Evolutionary conservation across 495 filamentous ascomycete genomes (phyloP).

Genomic region (Hyaloscypha bicolor): DNA sequence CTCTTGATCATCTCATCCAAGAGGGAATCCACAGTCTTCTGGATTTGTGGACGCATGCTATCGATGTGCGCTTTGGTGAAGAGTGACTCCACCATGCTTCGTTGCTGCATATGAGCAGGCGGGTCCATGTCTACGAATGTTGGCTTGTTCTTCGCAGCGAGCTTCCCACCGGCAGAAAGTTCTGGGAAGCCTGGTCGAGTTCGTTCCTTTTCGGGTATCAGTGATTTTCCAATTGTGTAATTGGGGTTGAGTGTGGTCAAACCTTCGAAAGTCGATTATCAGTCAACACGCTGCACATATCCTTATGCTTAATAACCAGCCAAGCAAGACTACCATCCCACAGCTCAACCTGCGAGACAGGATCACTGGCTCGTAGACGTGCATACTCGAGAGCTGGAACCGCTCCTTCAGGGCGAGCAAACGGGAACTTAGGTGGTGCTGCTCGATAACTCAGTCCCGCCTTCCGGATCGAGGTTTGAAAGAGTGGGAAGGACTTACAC

Average conservation of each 20-base stretch:
- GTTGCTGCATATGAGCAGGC: constrained; percentile 43
- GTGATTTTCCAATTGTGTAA: not conserved
- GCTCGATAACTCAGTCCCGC: not conserved
- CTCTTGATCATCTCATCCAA: constrained; percentile 41
- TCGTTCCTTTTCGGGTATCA: constrained; percentile 32
- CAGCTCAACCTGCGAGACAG: constrained; percentile 46
- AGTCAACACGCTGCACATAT: constrained; percentile 45
- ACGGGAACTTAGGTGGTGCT: constrained; percentile 43
- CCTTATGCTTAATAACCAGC: constrained; percentile 48
- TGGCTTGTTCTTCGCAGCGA: constrained; percentile 44
- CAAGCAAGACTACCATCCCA: constrained; percentile 47
- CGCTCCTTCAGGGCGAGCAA: constrained; percentile 40
- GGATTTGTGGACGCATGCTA: constrained; percentile 43
- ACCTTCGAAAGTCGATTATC: constrained; percentile 44
- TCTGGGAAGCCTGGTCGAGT: constrained; percentile 48
- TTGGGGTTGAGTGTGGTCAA: not conserved
- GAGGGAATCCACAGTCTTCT: constrained; percentile 44
- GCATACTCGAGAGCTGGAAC: constrained; percentile 47
- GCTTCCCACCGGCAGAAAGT: constrained; percentile 41
- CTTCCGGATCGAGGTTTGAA: not conserved
- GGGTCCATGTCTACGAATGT: constrained; percentile 55
- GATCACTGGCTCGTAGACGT: constrained; percentile 39
- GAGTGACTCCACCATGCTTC: constrained; percentile 45
- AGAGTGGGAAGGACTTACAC: not conserved
- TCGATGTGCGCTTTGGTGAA: constrained; percentile 43